Evolutionary conservation across 805 yeast genomes (phyloP), one percentile per base, ranked within the genome.

Genomic region (Hanseniaspora nectarophila): DNA sequence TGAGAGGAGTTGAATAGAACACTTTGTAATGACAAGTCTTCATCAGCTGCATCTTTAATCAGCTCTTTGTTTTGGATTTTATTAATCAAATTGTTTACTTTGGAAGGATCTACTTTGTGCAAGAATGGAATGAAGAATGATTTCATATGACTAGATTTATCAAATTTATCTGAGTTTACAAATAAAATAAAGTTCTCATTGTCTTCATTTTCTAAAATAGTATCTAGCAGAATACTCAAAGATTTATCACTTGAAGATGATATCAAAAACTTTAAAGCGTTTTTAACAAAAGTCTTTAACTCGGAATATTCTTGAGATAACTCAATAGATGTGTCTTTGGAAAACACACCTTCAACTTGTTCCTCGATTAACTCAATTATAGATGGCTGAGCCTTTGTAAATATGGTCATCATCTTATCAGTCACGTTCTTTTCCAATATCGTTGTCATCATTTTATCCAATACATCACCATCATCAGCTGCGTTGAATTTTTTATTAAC

Each of bases 401-500:
- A 47, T 15, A 39, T 16, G 10, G 23, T 6, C 24, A 47, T 23
- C 12, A 32, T 7, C 16, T 18, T 18, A 1, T n/a, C 7, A 16
- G 20, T 15, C 2, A 47, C 3, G 2, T 5, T 7, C 15, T 47
- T 40, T 3, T 29, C 12, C 6, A 16, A 10, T 3, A 47, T 5
- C 23, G 45, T 39, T 8, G 10, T 8, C 4, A 20, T n/a, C 45
- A 47, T 39, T 32, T 39, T 47, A 6, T 24, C 18, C 8, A 33
- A 21, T 20, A 47, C 4, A n/a, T 7, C 12, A 1, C 48, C 32
- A 5, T 32, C 45, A 7, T 47, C 44, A 9, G 51, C 46, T 4
- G 53, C 44, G 2, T 61, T 26, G 12, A 64, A 57, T 12, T 57
- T 57, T 12, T 66, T 26, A 51, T 63, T 67, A 15, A 62, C 39